Evolutionary conservation across 768 basidiomycete genomes (phyloP), one percentile per base, ranked within the genome.

Genomic region (Mycena leptocephala): DNA sequence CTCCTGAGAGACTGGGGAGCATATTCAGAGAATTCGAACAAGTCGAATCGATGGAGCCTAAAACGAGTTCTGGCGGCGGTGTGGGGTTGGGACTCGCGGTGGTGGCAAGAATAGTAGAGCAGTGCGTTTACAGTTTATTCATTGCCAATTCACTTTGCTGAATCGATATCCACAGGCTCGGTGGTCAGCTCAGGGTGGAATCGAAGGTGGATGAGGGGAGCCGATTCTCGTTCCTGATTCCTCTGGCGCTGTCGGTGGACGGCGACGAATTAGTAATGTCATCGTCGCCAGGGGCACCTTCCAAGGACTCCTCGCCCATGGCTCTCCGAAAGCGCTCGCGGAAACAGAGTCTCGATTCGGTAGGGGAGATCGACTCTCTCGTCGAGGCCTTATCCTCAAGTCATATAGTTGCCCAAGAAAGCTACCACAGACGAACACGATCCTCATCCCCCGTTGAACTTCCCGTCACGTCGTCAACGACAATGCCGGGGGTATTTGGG

Each of bases 1-100:
- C 91, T 0, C 83, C 87, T 9, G 88, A 87, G 18, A 94, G 93
- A 82, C 87, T 96, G 22, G 93, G 94, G 81, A 91, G 89, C 66
- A 94, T 96, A 64, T 96, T 96, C 84, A 87, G 94, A 74, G 93
- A 95, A 74, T 93, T 96, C 68, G 94, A 95, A 82, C 92, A 94
- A 77, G 93, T 95, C 11, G 94, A 94, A 79, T 88, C 87, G 1
- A 84, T 86, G 24, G 86, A 88, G 66, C 81, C 88, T 11, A 87
- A 83, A 76, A 79, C 82, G 26, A 81, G 78, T 51, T 79, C 79
- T 16, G 86, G 85, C 39, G 80, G 84, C 26, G 92, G 91, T 11
- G 87, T 93, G 43, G 92, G 92, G 7, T 88, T 96, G 18, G 95
- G 95, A 5, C 86, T 96, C 35, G 95, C 95, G 5, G 93, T 95